These are phyloP conservation scores for Naganishia randhawae DNA, from an alignment of 768 basidiomycete genomes.

Conservation along the genomic window DNA sequence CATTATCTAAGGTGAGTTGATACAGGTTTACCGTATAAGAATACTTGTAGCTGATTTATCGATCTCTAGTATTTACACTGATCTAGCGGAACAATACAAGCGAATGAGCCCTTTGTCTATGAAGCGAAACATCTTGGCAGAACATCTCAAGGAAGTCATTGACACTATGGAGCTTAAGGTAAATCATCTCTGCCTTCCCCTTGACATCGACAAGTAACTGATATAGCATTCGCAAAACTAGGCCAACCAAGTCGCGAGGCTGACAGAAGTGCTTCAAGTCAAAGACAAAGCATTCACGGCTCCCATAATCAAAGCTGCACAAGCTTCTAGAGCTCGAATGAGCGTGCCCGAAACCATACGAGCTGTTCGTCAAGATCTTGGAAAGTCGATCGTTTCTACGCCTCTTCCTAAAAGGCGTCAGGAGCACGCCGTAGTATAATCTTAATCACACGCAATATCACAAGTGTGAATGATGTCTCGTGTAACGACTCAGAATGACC, in stretches of 20 bases:
- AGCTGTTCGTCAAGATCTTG: conserved; percentile 30
- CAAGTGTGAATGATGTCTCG: neutral
- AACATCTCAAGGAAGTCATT: conserved; percentile 84
- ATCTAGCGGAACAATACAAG: conserved; percentile 89
- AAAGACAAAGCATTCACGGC: conserved; percentile 25
- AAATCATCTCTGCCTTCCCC: conserved; percentile 27
- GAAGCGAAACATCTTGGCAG: conserved; percentile 79
- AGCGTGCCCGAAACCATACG: conserved; percentile 31
- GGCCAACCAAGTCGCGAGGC: conserved; percentile 31
- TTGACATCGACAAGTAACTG: neutral
- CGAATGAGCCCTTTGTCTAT: conserved; percentile 78
- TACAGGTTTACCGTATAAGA: neutral
- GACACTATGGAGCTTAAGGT: conserved; percentile 90
- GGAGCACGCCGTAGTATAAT: conserved; percentile 10
- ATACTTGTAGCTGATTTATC: neutral
- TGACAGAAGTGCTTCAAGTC: conserved; percentile 28
- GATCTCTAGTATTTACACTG: conserved; percentile 70
- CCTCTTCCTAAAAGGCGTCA: conserved; percentile 15
- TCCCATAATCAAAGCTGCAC: conserved; percentile 28
- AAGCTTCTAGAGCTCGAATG: conserved; percentile 26
- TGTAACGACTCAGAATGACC: neutral
- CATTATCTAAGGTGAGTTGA: conserved; percentile 81
- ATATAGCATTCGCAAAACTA: neutral
- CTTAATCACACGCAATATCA: no score
- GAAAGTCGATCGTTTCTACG: conserved; percentile 16